Conservation (phyloP, 805 yeast genomes). For the Isabelozyma gotoi region DNA sequence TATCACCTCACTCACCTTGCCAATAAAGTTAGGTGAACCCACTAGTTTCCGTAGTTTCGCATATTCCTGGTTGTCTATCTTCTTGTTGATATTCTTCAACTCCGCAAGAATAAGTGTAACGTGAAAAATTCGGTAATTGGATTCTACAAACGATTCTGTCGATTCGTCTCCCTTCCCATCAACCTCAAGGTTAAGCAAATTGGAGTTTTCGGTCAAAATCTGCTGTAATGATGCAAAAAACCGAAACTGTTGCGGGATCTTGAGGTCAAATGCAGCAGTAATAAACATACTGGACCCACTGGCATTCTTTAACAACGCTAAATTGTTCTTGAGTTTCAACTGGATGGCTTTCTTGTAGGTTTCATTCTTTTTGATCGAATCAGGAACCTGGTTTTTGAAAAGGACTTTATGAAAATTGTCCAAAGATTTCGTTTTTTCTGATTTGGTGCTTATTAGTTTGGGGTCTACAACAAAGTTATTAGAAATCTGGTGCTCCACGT, state of each 20-base stretch:
- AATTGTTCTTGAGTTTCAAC: background rate
- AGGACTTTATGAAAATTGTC: constrained; percentile 6
- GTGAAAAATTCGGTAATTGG: background rate
- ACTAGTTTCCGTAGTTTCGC: background rate
- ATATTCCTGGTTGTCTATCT: background rate
- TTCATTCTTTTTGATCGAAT: background rate
- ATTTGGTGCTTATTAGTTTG: constrained; percentile 4
- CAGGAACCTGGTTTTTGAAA: constrained; percentile 1
- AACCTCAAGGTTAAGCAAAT: background rate
- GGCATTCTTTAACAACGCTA: background rate
- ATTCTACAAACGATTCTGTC: background rate
- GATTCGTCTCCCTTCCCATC: background rate
- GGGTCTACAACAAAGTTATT: constrained; percentile 1
- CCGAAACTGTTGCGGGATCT: background rate
- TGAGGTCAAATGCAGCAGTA: background rate
- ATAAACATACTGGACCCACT: background rate
- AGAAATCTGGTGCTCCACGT: constrained; percentile 4
- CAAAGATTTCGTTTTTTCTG: constrained; percentile 5
- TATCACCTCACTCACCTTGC: background rate
- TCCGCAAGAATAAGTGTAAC: background rate
- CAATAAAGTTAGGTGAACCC: background rate
- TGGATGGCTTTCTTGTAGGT: background rate
- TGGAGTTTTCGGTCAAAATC: background rate
- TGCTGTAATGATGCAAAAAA: background rate
- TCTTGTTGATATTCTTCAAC: background rate